Conservation (phyloP, 805 yeast genomes). For the Yueomyces sinensis region DNA sequence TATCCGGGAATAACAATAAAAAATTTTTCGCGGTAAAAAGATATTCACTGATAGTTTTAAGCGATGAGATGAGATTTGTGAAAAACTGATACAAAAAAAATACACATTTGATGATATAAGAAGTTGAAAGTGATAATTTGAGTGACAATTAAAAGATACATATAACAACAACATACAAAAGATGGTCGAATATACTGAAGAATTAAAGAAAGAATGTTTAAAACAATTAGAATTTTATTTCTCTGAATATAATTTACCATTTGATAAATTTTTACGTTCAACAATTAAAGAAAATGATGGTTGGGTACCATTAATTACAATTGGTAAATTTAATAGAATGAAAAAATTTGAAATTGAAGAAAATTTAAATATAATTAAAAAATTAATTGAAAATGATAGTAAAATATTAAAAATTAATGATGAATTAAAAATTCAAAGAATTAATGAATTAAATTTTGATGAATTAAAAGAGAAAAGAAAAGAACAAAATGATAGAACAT, state of each 20-base stretch:
- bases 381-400: slow-evolving; percentile 48
- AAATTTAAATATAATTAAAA: too few species aligned
- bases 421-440: slow-evolving; percentile 71
- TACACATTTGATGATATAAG: background rate
- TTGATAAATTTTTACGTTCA: slow-evolving; percentile 78
- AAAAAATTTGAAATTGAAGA: slow-evolving; percentile 69
- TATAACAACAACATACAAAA: background rate
- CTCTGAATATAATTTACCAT: slow-evolving; percentile 80
- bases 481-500: slow-evolving; percentile 55
- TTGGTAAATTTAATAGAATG: slow-evolving; percentile 75
- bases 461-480: slow-evolving; percentile 51
- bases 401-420: slow-evolving; percentile 74
- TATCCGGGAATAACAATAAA: too few species aligned
- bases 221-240: slow-evolving; percentile 92
- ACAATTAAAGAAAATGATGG: slow-evolving; percentile 72
- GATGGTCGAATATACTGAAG: slow-evolving; percentile 18
- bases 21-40: too few species aligned
- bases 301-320: slow-evolving; percentile 66
- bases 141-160: background rate
- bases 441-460: slow-evolving; percentile 50
- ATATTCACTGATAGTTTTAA: too few species aligned
- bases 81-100: background rate
- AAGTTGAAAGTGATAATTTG: background rate
- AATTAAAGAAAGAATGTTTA: slow-evolving; percentile 23
- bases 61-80: background rate